phyloP scores from a whole-genome alignment of 306 rosid genomes.

The Acacia crassicarpa region DNA sequence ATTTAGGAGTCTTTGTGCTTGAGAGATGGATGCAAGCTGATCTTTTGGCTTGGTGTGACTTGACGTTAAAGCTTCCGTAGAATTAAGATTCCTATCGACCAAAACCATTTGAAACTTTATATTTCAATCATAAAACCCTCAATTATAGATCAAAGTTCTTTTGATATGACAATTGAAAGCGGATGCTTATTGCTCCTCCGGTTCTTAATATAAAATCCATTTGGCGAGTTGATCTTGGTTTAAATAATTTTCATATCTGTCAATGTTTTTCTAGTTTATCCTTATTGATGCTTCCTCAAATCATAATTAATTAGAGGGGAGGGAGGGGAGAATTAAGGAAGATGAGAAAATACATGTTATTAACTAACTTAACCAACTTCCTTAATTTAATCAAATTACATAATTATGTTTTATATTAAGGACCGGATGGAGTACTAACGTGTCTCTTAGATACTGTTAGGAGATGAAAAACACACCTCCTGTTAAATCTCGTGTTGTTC shows the following conservation, averaged over 20 bases:
- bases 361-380: no score
- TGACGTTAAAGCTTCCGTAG: not conserved
- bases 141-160: not conserved
- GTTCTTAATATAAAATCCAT: no score
- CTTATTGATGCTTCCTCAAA: no score
- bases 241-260: no score
- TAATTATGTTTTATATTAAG: no score
- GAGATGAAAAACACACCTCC: not conserved
- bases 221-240: no score
- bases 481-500: not conserved
- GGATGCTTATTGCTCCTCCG: not conserved
- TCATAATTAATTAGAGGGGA: no score
- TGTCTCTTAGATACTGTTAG: not conserved
- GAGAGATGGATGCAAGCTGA: not conserved
- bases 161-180: not conserved
- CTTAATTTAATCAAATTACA: no score
- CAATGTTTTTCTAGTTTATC: no score
- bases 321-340: no score
- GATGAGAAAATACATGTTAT: no score
- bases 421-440: not conserved
- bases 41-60: slow-evolving; percentile 13
- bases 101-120: not conserved
- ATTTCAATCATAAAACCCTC: not conserved
- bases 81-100: not conserved
- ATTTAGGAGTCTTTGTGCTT: not conserved